phyloP scores from a whole-genome alignment of 139 green algal species.

The Coelastrella sp. region DNA sequence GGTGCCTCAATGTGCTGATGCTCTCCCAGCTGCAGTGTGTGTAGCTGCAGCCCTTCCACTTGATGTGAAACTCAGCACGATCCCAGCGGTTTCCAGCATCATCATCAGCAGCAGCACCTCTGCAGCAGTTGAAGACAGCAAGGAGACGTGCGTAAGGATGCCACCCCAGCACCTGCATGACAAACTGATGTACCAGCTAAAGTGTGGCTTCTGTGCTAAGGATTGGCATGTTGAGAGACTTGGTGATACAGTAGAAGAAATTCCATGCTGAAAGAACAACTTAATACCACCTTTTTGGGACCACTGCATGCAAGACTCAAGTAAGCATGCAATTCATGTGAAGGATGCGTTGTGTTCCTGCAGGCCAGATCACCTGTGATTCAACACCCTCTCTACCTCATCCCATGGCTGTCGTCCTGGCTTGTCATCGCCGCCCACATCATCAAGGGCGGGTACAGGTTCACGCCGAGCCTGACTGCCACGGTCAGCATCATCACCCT shows the following conservation, averaged over 20 bases:
- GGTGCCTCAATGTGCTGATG: slow-evolving; percentile 65
- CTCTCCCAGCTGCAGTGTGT: slow-evolving; percentile 91
- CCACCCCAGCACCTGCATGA: neutral
- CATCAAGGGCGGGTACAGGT: slow-evolving; percentile 62
- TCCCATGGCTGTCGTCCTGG: slow-evolving; percentile 73
- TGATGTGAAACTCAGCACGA: slow-evolving; percentile 88
- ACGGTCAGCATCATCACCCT: neutral
- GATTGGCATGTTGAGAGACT: too few species aligned
- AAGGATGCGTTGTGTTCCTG: too few species aligned
- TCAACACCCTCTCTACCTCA: slow-evolving; percentile 79
- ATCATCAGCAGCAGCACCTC: neutral
- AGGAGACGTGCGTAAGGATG: too few species aligned
- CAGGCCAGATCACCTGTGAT: slow-evolving; percentile 62
- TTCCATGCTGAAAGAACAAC: too few species aligned
- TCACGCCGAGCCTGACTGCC: slow-evolving; percentile 39
- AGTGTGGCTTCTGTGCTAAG: too few species aligned
- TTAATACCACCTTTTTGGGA: too few species aligned
- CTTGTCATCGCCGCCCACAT: slow-evolving; percentile 59
- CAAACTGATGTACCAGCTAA: neutral
- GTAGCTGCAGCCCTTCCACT: slow-evolving; percentile 90
- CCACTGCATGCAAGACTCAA: too few species aligned
- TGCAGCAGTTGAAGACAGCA: neutral
- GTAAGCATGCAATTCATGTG: too few species aligned
- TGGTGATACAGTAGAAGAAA: too few species aligned
- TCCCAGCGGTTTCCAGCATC: slow-evolving; percentile 64